Base-by-base conservation (phyloP, 2,329 filamentous ascomycete species). In the Drechslerella coelobrocha region DNA sequence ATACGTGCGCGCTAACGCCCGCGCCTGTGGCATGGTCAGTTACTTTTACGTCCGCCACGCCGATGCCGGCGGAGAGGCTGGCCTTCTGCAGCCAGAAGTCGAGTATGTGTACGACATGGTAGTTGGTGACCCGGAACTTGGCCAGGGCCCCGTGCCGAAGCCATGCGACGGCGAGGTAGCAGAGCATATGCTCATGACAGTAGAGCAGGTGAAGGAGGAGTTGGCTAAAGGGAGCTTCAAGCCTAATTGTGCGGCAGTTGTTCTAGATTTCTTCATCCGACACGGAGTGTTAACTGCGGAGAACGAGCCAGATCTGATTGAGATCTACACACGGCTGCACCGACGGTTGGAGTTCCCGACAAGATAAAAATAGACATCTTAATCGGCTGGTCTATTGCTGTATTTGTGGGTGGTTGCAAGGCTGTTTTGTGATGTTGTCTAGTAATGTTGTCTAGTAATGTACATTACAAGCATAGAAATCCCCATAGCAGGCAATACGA, bases 51-150 rank as follows among this genome's bases (percentile, higher is more conserved):
- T 96, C 73, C 86, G 92, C 9, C 88, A 91, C 76, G 81, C 85
- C 75, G 83, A 86, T 31, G 87, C 91, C 2, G 91, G 91, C 9
- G 92, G 92, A 8, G 91, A 97, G 80, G 86, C 84, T 8, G 68
- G 68, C 9, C 48, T 68, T 5, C 29, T 96, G 77, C 93, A 96
- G 80, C 94, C 94, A 0, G 94, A 97, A 80, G 88, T 87, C 76
- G 89, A 97, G 80, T 97, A 92, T 82, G 82, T 96, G 47, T 99
- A 94, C 80, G 92, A 99, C 78, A 81, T 97, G 72, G 88, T 91
- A 78, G 81, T 99, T 10, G 63, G 39, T 17, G 61, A 62, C 73
- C 84, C 88, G 1, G 79, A 81, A 6, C 29, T 31, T 3, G 86
- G 87, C 68, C 83, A 91, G 2, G 61, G 66, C 2, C 66, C 66